Base-by-base conservation (phyloP, 2,329 filamentous ascomycete species). In the Phyllachora maydis region DNA sequence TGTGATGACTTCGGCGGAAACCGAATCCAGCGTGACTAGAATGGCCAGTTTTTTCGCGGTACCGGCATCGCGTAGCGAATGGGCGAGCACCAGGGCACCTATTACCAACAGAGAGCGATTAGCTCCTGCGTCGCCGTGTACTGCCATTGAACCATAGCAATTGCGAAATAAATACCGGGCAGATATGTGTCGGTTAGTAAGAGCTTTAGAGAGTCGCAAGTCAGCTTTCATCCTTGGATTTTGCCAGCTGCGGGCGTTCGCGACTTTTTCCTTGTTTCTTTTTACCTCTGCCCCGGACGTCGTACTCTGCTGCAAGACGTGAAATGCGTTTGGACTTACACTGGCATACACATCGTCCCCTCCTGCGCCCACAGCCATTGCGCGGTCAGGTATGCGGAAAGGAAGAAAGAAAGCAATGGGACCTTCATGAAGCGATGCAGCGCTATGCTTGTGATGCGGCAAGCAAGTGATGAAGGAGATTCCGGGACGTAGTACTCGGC, bases 31-130 rank as follows among this genome's bases (percentile, higher is more conserved):
- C 4, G 82, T 90, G 43, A 90, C 67, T 37, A 95, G 56, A 36
- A 76, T 75, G 29, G 74, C 82, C 37, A 98, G 59, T 54, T 81
- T 85, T 54, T 79, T 88, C 35, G 59, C 69, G 18, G 83, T 79
- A 27, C 79, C 79, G 38, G 70, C 74, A 71, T 98, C 88, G 49
- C 79, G 76, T 27, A 98, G 57, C 16, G 88, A 95, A 54, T 95
- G 83, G 30, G 82, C 83, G 32, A 98, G 69, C 22, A 98, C 83
- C 37, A 88, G 68, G 29, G 83, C 85, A 46, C 88, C 85, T 91
- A 35, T n/a, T n/a, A n/a, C 18, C 11, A 13, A 22, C 34, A 22
- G 32, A 12, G 13, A 21, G 23, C 17, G 28, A 32, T 30, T 23
- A 33, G 38, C 36, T 32, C 28, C 30, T 28, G 13, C 25, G 28